Base-by-base conservation (phyloP, 2,329 filamentous ascomycete genomes). In the Akanthomyces lecanii region DNA sequence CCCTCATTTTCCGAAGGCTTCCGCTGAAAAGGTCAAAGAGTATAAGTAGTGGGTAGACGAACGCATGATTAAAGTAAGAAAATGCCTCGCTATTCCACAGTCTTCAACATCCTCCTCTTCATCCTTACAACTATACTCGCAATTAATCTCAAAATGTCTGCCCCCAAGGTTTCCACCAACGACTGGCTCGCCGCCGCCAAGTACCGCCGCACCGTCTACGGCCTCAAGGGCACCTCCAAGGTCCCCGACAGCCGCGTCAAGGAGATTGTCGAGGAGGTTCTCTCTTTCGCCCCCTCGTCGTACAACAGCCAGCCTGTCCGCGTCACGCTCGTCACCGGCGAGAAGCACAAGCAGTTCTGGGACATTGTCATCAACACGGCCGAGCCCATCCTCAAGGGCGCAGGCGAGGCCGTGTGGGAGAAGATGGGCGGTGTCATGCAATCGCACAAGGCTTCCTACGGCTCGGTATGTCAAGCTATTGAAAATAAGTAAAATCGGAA, bases 241-340 rank as follows among this genome's bases (percentile, higher is more conserved):
- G 69, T 77, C 67, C 57, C 71, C 42, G 80, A 82, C 68, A 75
- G 78, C 62, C 81, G 83, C 71, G 80, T 93, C 75, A 78, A 84
- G 71, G 84, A 89, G 70, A 85, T 93, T 72, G 82, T 87, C 74
- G 78, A 81, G 74, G 75, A 85, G 68, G 81, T 86, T 61, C 80
- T 95, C 68, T 79, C 85, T 64, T 82, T 92, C 74, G 82, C 89
- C 1, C 93, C 93, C 48, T 89, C 85, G 59, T 87, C 88, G 67
- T 97, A 97, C 88, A 97, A 97, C 86, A 90, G 87, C 48, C 93
- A 97, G 81, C 87, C 87, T 68, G 89, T 90, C 68, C 88, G 93
- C 64, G 78, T 89, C 64, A 84, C 96, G 54, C 84, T 97, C 58
- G 85, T 97, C 61, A 82, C 95, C 71, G 88, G 89, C 71, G 85